Conservation (phyloP, 2,329 filamentous ascomycete species). For the Plenodomus tracheiphilus region DNA sequence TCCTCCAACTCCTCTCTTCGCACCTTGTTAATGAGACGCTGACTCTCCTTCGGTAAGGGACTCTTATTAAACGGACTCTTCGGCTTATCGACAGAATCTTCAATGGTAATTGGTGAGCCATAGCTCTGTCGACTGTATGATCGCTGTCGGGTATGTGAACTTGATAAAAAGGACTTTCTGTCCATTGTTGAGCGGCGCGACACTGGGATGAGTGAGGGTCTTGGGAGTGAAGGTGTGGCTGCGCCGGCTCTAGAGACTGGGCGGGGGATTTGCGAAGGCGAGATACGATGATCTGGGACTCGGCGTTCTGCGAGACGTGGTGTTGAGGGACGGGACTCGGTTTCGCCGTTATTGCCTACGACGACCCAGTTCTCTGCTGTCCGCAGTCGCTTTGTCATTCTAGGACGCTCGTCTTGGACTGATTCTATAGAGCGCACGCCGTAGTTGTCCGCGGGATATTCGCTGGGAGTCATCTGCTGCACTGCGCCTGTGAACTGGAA, state of each 20-base stretch:
- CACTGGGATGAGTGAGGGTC: slow-evolving; percentile 50
- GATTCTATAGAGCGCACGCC: slow-evolving; percentile 50
- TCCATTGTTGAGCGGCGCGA: slow-evolving; percentile 45
- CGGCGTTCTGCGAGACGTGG: slow-evolving; percentile 42
- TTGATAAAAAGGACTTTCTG: slow-evolving; percentile 21
- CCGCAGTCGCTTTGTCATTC: slow-evolving; percentile 53
- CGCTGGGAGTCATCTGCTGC: slow-evolving; percentile 54
- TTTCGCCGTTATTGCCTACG: slow-evolving; percentile 50
- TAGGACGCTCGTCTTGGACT: slow-evolving; percentile 47
- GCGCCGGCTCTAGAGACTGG: slow-evolving; percentile 29
- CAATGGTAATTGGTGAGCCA: slow-evolving; percentile 32
- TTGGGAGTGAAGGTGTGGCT: slow-evolving; percentile 23
- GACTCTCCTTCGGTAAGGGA: slow-evolving; percentile 65
- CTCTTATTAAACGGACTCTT: slow-evolving; percentile 48
- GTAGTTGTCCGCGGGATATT: slow-evolving; percentile 57
- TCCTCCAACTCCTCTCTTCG: slow-evolving; percentile 74
- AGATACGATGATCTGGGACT: slow-evolving; percentile 23
- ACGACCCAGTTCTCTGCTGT: slow-evolving; percentile 55
- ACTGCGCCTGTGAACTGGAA: slow-evolving; percentile 21
- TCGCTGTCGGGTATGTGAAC: slow-evolving; percentile 21
- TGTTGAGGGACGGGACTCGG: slow-evolving; percentile 58
- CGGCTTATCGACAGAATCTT: slow-evolving; percentile 20
- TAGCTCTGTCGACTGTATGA: slow-evolving; percentile 38
- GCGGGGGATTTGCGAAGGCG: slow-evolving; percentile 43
- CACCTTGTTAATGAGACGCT: slow-evolving; percentile 71